Base-by-base conservation (phyloP, 1,139 yeast species). In the Pichiaceae sp. region DNA sequence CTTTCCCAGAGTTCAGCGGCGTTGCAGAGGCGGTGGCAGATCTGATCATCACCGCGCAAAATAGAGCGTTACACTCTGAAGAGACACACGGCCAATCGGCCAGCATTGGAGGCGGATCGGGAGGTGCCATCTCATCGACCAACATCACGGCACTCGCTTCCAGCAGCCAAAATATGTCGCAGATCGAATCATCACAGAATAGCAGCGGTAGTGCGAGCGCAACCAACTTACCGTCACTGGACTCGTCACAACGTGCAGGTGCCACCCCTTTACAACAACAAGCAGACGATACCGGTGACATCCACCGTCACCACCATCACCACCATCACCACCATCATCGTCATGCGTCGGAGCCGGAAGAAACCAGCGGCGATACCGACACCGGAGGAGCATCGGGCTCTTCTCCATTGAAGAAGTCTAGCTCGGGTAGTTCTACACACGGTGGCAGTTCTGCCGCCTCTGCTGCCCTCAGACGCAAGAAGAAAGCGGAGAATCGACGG, bases 1-100 rank as follows among this genome's bases (percentile, higher is more conserved):
- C 95, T 34, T 87, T 87, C 57, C 94, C 89, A 32, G 94, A 82
- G 59, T 80, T 86, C 53, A 66, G 78, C 25, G 94, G 87, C 17
- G 96, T 87, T 26, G 96, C 96, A 3, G 94, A 84, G 41, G 96
- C 96, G 18, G 95, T 89, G 31, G 96, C 95, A 1, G 91, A 85
- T 53, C 87, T 85, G 55, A 78, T 89, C 38, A 74, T 87, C 33
- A 70, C 78, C 30, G 82, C 89, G 12, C 97, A 91, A 62, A 80
- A 86, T 53, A 62, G 70, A 51, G 74, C 86, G 7, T 63, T 83
- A 39, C 72, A 70, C 53, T 30, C 43, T 42, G 38, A 17, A 3
- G 17, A 24, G 25, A 3, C 20, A 20, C 14, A 12, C 4, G 9
- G 12, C 17, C 17, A 25, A n/a, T 3, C 14, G 17, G 4, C n/a